A percentile compares a stretch with the other conserved stretches of the same genome.
Conservation (phyloP, 345 rosid genomes). For the Citrus sinensis region DNA sequence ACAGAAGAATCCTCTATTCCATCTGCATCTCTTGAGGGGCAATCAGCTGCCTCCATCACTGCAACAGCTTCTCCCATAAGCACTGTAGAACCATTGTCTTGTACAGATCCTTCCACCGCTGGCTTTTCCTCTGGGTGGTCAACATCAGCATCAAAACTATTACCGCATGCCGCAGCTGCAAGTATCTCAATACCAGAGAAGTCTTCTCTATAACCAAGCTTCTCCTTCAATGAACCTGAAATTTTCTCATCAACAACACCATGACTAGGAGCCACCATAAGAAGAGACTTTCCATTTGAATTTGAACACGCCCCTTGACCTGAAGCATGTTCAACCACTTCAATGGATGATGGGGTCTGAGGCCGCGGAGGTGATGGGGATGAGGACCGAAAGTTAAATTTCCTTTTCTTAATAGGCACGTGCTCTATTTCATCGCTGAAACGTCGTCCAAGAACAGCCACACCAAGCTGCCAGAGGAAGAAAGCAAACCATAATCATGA, state of each 20-base stretch:
- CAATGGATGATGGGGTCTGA: slow-evolving; percentile 9
- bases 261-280: neutral
- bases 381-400: slow-evolving; percentile 25
- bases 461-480: slow-evolving; percentile 41
- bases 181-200: slow-evolving; percentile 64
- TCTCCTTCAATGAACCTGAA: slow-evolving; percentile 14
- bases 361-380: slow-evolving; percentile 20
- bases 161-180: slow-evolving; percentile 51
- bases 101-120: slow-evolving; percentile 7
- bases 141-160: slow-evolving; percentile 25
- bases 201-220: slow-evolving; percentile 28
- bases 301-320: slow-evolving; percentile 4
- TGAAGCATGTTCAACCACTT: slow-evolving; percentile 19
- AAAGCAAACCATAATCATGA: neutral
- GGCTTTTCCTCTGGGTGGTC: slow-evolving; percentile 13
- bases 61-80: slow-evolving; percentile 14
- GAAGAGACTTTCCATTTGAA: slow-evolving; percentile 1
- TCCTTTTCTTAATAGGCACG: slow-evolving; percentile 54
- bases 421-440: slow-evolving; percentile 42
- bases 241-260: slow-evolving; percentile 12
- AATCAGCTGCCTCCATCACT: slow-evolving; percentile 9
- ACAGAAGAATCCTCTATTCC: slow-evolving; percentile 22
- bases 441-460: slow-evolving; percentile 47
- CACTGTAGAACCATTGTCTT: slow-evolving; percentile 10
- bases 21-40: slow-evolving; percentile 19